phyloP scores from a whole-genome alignment of 345 rosid genomes.

The Populus alba region DNA sequence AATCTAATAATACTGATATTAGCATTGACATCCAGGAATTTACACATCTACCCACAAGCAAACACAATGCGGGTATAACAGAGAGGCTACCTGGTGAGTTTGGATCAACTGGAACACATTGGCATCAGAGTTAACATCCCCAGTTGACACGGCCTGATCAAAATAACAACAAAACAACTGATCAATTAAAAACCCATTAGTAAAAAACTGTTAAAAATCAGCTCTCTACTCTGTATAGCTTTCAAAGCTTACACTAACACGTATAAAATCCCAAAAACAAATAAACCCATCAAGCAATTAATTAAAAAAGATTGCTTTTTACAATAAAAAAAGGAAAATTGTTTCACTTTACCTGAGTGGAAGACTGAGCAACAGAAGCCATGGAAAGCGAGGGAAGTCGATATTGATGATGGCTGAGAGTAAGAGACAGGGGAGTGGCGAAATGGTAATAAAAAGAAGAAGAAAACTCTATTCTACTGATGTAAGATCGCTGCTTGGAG shows the following conservation, averaged over 20 bases:
- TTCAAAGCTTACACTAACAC: not conserved
- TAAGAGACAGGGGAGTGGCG: conserved; percentile 23
- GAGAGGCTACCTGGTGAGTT: conserved; percentile 61
- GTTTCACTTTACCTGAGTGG: conserved; percentile 43
- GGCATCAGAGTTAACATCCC: conserved; percentile 44
- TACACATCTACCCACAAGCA: not conserved
- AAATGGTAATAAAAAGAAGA: conserved; percentile 25
- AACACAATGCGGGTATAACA: not conserved
- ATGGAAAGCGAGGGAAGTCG: conserved; percentile 37
- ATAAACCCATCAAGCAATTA: not conserved
- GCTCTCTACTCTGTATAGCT: too few species aligned
- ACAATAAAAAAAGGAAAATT: not conserved
- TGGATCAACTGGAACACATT: conserved; percentile 69
- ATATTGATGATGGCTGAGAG: not conserved
- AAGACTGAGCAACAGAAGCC: conserved; percentile 70
- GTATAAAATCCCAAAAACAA: not conserved
- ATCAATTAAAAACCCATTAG: not conserved
- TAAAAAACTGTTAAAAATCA: not conserved
- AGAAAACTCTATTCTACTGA: conserved; percentile 14
- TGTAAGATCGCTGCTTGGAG: too few species aligned
- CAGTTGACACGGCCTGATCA: conserved; percentile 54
- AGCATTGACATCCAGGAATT: not conserved
- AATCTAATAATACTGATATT: not conserved
- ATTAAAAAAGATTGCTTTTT: not conserved
- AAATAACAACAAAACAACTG: not conserved